These are phyloP conservation scores for Beta macrorhiza DNA, from an alignment of 179 eudicot species.

Conservation along the genomic window DNA sequence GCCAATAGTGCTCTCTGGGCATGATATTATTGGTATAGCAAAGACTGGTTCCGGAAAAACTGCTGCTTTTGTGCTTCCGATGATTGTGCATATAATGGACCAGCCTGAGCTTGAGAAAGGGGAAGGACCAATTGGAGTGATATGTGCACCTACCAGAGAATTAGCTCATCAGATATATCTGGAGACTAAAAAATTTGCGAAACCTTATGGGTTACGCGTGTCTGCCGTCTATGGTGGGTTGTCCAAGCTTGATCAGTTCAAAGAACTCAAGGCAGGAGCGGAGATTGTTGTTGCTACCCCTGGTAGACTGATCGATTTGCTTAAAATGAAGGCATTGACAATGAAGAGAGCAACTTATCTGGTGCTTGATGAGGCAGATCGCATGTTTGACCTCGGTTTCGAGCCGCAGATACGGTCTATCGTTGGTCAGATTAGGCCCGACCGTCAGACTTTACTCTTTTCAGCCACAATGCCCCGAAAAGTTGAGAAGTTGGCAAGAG, in stretches of 20 bases:
- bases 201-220: conserved; percentile 70
- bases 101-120: conserved; percentile 91
- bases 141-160: conserved; percentile 98
- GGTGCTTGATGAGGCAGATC: conserved; percentile 97
- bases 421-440: conserved; percentile 97
- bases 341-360: conserved; percentile 89
- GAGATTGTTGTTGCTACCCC: conserved; percentile 97
- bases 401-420: conserved; percentile 97
- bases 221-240: conserved; percentile 97
- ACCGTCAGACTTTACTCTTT: conserved; percentile 87
- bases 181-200: conserved; percentile 90
- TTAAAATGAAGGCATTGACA: conserved; percentile 89
- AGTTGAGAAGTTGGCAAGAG: conserved; percentile 94
- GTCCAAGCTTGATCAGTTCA: conserved; percentile 95
- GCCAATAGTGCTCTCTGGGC: conserved; percentile 83
- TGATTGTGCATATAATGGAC: conserved; percentile 97
- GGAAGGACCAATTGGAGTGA: conserved; percentile 94
- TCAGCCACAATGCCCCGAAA: conserved; percentile 96
- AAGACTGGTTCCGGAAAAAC: conserved; percentile 99
- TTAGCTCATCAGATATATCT: conserved; percentile 94
- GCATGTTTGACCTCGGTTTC: conserved; percentile 98
- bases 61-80: conserved; percentile 95
- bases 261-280: conserved; percentile 89
- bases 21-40: conserved; percentile 90
- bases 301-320: conserved; percentile 87